Evolutionary conservation across 164 flowering plant species (phyloP).

Genomic region (Aristolochia californica): DNA sequence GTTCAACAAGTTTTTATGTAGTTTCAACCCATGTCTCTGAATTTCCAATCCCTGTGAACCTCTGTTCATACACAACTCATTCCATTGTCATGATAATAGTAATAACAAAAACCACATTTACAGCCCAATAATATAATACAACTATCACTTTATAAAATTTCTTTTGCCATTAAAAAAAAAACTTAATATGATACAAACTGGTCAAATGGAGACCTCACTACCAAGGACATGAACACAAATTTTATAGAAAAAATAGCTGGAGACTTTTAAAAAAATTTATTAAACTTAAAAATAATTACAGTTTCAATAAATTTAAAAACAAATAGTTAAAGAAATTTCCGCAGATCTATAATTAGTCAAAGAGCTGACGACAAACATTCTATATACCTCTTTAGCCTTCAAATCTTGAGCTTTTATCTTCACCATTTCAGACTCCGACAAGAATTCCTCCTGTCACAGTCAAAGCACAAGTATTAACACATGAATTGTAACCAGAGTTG

Average conservation of each 20-base stretch:
- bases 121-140: background rate
- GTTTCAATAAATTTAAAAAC: too few relatives aligned
- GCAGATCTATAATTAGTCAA: too few relatives aligned
- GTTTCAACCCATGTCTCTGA: too few relatives aligned
- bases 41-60: too few relatives aligned
- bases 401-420: slow-evolving; percentile 92
- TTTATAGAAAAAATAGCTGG: too few relatives aligned
- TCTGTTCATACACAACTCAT: too few relatives aligned
- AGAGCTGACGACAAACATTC: too few relatives aligned
- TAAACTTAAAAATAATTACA: too few relatives aligned
- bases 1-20: too few relatives aligned
- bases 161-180: background rate
- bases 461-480: background rate
- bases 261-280: too few relatives aligned
- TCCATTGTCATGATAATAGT: background rate
- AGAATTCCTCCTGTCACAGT: slow-evolving; percentile 71
- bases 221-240: background rate
- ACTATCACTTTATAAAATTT: background rate
- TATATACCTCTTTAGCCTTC: slow-evolving; percentile 80
- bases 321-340: too few relatives aligned
- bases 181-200: background rate
- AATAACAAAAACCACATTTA: too few relatives aligned
- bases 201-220: background rate
- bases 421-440: slow-evolving; percentile 93
- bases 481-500: background rate